These are phyloP conservation scores for Helicostylum pulchrum DNA, from an alignment of 192 early-diverging fungal species.

Conservation along the genomic window DNA sequence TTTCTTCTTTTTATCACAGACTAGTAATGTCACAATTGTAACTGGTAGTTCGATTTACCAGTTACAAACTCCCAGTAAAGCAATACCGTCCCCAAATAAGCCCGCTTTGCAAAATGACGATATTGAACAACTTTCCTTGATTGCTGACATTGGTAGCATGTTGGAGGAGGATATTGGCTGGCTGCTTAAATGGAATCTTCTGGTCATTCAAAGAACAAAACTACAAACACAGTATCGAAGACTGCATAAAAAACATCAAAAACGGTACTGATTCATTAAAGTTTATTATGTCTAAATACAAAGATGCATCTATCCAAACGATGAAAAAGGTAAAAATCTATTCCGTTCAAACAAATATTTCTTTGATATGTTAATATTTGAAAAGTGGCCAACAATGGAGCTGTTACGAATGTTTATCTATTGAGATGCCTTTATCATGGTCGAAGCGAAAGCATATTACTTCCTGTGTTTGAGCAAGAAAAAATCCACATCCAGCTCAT, in stretches of 20 bases:
- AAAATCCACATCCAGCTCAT: too few species aligned
- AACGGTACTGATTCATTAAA: not conserved
- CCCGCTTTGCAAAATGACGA: too few species aligned
- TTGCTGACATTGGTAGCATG: not conserved
- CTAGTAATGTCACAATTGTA: too few species aligned
- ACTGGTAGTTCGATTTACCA: too few species aligned
- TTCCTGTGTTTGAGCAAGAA: too few species aligned
- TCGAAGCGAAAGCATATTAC: too few species aligned
- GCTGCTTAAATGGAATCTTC: not conserved
- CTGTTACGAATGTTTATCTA: not conserved
- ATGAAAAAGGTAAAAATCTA: not conserved
- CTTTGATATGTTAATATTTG: not conserved
- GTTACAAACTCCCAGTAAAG: too few species aligned
- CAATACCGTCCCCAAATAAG: too few species aligned
- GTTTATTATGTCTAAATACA: not conserved
- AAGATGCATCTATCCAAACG: not conserved
- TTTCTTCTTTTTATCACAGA: too few species aligned
- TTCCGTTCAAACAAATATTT: not conserved
- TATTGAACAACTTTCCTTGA: too few species aligned
- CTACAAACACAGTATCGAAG: not conserved
- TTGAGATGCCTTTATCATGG: not conserved
- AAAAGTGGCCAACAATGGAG: not conserved
- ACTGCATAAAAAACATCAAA: conserved; percentile 2
- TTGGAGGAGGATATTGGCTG: not conserved
- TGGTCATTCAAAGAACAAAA: not conserved